A percentile compares a stretch with the other conserved stretches of the same genome.
Evolutionary conservation across 176 grass and related monocot species (phyloP).

Genomic region (Calamus simplicifolius): DNA sequence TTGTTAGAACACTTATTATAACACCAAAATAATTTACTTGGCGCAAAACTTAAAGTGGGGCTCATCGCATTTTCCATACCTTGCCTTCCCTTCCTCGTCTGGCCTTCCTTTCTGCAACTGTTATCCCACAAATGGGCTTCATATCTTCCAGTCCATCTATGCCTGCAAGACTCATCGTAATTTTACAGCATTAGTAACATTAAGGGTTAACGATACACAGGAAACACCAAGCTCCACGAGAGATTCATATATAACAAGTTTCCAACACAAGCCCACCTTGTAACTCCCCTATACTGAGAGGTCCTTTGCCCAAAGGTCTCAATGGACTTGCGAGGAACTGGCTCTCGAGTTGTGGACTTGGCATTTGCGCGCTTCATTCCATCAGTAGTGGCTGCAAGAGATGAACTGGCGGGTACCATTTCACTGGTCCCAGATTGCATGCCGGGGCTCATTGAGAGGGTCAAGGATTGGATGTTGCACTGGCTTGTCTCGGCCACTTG

Average conservation of each 20-base stretch:
- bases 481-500: constrained; percentile 10
- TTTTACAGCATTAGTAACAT: too few species aligned
- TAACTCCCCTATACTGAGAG: constrained; percentile 84
- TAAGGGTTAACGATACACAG: too few species aligned
- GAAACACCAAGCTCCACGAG: too few species aligned
- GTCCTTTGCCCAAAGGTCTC: constrained; percentile 89
- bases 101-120: constrained; percentile 86
- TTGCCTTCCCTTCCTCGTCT: constrained; percentile 94
- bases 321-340: constrained; percentile 31
- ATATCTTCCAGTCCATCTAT: constrained; percentile 89
- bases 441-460: constrained; percentile 33
- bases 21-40: too few species aligned
- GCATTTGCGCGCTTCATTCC: neutral
- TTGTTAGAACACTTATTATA: neutral
- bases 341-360: constrained; percentile 16
- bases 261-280: constrained; percentile 28
- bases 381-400: neutral
- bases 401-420: neutral
- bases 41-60: too few species aligned
- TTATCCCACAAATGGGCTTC: constrained; percentile 97
- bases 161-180: constrained; percentile 22
- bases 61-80: constrained; percentile 25
- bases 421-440: neutral
- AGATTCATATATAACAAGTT: too few species aligned
- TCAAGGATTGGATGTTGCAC: constrained; percentile 9